Percentiles rank a stretch among this genome's conserved stretches.
Evolutionary conservation across 1,284 basidiomycete genomes (phyloP).

Genomic region (Cutaneotrichosporon spelunceum): DNA sequence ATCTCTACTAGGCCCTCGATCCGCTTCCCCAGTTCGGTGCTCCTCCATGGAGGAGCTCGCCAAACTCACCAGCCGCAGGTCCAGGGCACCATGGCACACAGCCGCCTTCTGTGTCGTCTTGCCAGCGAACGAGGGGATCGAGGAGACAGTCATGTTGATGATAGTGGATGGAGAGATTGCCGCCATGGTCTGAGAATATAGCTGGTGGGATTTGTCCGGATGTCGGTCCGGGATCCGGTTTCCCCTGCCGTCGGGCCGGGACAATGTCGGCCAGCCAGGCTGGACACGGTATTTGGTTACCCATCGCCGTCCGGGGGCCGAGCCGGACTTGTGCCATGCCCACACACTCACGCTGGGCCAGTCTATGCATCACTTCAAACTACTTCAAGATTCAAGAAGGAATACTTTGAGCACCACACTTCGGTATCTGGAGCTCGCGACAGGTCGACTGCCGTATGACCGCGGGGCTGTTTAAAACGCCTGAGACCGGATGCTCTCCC

Average conservation of each 20-base stretch:
- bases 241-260: too few species aligned
- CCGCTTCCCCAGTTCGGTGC: too few species aligned
- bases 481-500: neutral
- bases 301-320: neutral
- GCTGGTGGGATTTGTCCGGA: neutral
- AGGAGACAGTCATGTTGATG: neutral
- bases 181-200: neutral
- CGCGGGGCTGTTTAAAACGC: neutral
- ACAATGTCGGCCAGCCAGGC: too few species aligned
- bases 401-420: neutral
- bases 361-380: neutral
- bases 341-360: too few species aligned
- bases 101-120: slow-evolving; percentile 39
- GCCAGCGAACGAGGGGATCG: slow-evolving; percentile 3
- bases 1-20: too few species aligned
- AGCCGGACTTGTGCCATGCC: neutral
- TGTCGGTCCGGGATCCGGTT: neutral
- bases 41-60: neutral
- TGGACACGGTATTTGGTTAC: too few species aligned
- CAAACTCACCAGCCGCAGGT: slow-evolving; percentile 53
- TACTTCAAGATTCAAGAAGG: neutral
- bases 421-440: too few species aligned
- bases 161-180: neutral
- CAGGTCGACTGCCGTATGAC: too few species aligned
- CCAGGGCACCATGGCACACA: slow-evolving; percentile 54